phyloP scores from a whole-genome alignment of 2,329 filamentous ascomycete genomes.

The Camillea tinctor region DNA sequence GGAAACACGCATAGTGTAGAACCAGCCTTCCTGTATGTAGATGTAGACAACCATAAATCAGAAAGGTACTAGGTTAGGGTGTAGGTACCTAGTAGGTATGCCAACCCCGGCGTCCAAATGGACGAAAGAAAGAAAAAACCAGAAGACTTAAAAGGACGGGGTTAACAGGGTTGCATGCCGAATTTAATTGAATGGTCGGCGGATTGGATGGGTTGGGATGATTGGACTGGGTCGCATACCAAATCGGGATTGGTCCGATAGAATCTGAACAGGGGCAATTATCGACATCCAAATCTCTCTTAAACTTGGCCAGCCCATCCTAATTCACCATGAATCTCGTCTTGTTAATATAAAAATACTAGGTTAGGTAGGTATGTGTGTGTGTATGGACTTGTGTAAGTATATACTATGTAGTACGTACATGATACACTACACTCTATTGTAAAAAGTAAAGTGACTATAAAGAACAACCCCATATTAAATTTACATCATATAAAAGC shows the following conservation, averaged over 20 bases:
- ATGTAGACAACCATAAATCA: too few species aligned
- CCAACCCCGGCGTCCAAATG: too few species aligned
- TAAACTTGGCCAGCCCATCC: background rate
- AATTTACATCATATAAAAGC: too few species aligned
- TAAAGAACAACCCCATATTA: too few species aligned
- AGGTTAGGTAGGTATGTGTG: background rate
- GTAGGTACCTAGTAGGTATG: too few species aligned
- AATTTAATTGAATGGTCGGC: constrained; percentile 7
- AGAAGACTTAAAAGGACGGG: background rate
- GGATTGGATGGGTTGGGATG: constrained; percentile 6
- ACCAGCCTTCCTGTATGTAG: too few species aligned
- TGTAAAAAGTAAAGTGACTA: too few species aligned
- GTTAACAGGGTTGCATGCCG: background rate
- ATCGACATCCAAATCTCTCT: constrained; percentile 16
- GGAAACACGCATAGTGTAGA: too few species aligned
- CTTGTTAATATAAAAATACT: background rate
- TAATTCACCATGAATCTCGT: background rate
- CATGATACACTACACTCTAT: too few species aligned
- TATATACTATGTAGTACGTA: background rate
- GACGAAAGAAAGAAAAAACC: background rate
- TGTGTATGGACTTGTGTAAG: background rate
- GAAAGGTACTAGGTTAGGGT: too few species aligned
- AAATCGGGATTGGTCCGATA: constrained; percentile 14
- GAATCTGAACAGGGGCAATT: constrained; percentile 17
- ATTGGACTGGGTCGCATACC: constrained; percentile 12